These are phyloP conservation scores for Taiozyma onychis DNA, from an alignment of 1,139 yeast genomes.

Conservation along the genomic window DNA sequence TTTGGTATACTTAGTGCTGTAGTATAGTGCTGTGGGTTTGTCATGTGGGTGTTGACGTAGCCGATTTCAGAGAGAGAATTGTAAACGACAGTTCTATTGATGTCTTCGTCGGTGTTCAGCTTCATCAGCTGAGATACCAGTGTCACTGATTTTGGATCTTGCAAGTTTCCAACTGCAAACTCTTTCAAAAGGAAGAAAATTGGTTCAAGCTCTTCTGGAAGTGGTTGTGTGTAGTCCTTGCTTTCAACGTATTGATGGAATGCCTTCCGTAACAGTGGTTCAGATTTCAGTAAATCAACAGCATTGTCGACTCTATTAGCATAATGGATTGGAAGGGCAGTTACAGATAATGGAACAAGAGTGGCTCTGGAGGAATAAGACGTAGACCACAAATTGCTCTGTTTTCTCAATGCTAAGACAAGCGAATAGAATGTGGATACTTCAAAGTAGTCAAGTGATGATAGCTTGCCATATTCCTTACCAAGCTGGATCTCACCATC, in stretches of 20 bases:
- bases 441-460: constrained; percentile 4
- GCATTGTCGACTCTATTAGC: constrained; percentile 29
- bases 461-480: constrained; percentile 10
- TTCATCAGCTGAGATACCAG: constrained; percentile 30
- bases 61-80: constrained; percentile 34
- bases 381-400: constrained; percentile 39
- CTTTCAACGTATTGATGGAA: constrained; percentile 15
- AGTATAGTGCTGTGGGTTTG: constrained; percentile 46
- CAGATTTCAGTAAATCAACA: constrained; percentile 29
- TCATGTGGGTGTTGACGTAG: constrained; percentile 25
- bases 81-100: constrained; percentile 37
- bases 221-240: constrained; percentile 12
- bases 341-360: constrained; percentile 40
- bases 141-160: constrained; percentile 37
- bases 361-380: constrained; percentile 21
- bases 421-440: constrained; percentile 37
- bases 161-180: constrained; percentile 44
- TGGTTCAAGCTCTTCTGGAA: constrained; percentile 28
- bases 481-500: constrained; percentile 25
- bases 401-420: constrained; percentile 41
- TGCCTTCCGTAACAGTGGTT: constrained; percentile 15
- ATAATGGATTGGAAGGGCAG: constrained; percentile 40
- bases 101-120: constrained; percentile 12
- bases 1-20: constrained; percentile 37
- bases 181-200: constrained; percentile 41